These are phyloP conservation scores for Pythium aristosporum DNA, from an alignment of 352 stramenopile species.

Conservation along the genomic window DNA sequence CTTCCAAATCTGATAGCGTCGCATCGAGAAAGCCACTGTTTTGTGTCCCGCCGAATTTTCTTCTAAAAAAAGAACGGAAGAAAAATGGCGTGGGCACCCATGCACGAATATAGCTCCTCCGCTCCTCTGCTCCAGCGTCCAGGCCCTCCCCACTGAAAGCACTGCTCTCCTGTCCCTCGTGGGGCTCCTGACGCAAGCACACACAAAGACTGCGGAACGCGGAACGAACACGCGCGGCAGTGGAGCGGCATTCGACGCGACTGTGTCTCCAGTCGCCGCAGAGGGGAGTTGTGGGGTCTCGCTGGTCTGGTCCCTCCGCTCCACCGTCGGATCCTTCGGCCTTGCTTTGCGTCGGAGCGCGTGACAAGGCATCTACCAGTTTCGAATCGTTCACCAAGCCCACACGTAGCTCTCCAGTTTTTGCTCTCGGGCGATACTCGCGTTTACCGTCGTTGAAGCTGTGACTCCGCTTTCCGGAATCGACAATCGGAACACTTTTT, in stretches of 20 bases:
- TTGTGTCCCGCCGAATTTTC: conserved; percentile 11
- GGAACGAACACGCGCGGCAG: conserved; percentile 17
- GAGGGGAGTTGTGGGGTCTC: too few species aligned
- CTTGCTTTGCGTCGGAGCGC: too few species aligned
- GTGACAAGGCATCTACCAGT: conserved; percentile 3
- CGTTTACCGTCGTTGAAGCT: conserved; percentile 5
- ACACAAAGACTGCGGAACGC: conserved; percentile 18
- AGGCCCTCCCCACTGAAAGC: too few species aligned
- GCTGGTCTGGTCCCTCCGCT: too few species aligned
- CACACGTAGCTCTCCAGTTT: not conserved
- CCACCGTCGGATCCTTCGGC: too few species aligned
- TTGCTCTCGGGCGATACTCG: not conserved
- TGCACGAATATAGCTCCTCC: not conserved
- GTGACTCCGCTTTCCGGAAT: not conserved
- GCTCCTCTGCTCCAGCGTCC: not conserved
- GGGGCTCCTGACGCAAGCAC: not conserved
- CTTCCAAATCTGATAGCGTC: not conserved
- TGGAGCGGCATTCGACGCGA: not conserved
- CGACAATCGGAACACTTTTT: conserved; percentile 14
- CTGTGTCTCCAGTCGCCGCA: too few species aligned
- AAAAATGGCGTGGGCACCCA: conserved; percentile 9
- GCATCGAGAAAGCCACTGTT: not conserved
- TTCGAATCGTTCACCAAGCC: not conserved
- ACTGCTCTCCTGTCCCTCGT: not conserved
- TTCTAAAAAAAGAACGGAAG: conserved; percentile 32